Evolutionary conservation across 2,329 filamentous ascomycete species (phyloP).

Genomic region (Teratosphaeria viscida): DNA sequence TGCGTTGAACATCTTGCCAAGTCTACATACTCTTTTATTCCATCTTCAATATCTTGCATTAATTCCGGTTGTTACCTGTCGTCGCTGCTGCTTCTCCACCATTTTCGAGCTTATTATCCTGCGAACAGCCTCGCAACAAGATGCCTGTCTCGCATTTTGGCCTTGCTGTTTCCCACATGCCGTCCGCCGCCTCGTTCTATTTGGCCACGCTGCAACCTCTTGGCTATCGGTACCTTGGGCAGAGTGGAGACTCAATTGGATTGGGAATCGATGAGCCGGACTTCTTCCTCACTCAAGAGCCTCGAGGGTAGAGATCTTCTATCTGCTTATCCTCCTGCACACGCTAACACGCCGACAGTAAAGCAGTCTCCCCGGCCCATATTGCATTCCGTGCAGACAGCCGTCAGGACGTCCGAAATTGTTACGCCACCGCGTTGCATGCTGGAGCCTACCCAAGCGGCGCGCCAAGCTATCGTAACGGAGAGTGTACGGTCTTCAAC

Average conservation of each 20-base stretch:
- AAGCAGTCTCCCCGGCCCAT: conserved; percentile 21
- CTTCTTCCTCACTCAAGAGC: conserved; percentile 54
- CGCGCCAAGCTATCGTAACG: conserved; percentile 44
- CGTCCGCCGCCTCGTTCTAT: conserved; percentile 75
- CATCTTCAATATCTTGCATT: neutral
- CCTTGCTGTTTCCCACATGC: conserved; percentile 64
- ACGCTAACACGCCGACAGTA: conserved; percentile 8
- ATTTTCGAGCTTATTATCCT: neutral
- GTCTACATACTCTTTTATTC: neutral
- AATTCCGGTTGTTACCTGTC: neutral
- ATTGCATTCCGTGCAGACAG: conserved; percentile 57
- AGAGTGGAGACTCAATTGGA: conserved; percentile 50
- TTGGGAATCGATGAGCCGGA: conserved; percentile 51
- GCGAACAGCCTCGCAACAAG: neutral
- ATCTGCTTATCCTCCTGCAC: conserved; percentile 1
- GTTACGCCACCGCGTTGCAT: conserved; percentile 59
- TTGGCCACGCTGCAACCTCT: conserved; percentile 67
- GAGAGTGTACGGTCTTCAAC: conserved; percentile 48
- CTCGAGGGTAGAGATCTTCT: conserved; percentile 37
- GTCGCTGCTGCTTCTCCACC: neutral
- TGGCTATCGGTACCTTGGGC: conserved; percentile 60
- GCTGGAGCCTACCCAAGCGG: conserved; percentile 52
- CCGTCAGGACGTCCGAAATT: conserved; percentile 55
- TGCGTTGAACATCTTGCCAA: neutral
- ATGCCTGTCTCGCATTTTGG: conserved; percentile 56